Evolutionary conservation across 2,329 filamentous ascomycete genomes (phyloP).

Genomic region (Botrytis elliptica): DNA sequence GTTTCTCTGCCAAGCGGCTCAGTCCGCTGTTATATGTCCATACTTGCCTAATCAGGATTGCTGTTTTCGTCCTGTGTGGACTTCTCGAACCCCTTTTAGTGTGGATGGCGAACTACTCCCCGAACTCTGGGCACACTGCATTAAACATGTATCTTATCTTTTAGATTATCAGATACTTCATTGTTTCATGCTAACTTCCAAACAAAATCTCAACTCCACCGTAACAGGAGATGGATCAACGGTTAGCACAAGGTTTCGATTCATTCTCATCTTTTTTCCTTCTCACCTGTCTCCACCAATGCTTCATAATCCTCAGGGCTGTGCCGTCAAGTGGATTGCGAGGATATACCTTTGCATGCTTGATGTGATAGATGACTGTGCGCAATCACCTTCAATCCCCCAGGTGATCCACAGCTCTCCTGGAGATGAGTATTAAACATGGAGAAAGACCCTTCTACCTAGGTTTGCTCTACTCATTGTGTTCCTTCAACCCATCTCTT

Average conservation of each 20-base stretch:
- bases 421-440: conserved; percentile 11
- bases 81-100: conserved; percentile 12
- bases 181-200: background rate
- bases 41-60: conserved; percentile 3
- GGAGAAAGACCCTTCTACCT: conserved; percentile 3
- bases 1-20: background rate
- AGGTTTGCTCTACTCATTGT: background rate
- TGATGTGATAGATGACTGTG: conserved; percentile 15
- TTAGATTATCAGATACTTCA: conserved; percentile 4
- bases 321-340: background rate
- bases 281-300: background rate
- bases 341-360: background rate
- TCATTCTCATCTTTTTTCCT: conserved; percentile 3
- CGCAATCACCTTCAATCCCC: background rate
- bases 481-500: background rate
- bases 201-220: background rate
- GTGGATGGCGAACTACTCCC: conserved; percentile 6
- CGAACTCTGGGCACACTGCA: background rate
- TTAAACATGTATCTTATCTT: conserved; percentile 12
- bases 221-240: conserved; percentile 7
- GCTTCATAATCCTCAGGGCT: background rate
- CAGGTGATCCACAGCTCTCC: conserved; percentile 4
- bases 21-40: background rate
- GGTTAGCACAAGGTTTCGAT: conserved; percentile 4
- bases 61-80: background rate